Evolutionary conservation across 768 basidiomycete species (phyloP), one percentile per base, ranked within the genome.

Genomic region (Lactarius vividus): DNA sequence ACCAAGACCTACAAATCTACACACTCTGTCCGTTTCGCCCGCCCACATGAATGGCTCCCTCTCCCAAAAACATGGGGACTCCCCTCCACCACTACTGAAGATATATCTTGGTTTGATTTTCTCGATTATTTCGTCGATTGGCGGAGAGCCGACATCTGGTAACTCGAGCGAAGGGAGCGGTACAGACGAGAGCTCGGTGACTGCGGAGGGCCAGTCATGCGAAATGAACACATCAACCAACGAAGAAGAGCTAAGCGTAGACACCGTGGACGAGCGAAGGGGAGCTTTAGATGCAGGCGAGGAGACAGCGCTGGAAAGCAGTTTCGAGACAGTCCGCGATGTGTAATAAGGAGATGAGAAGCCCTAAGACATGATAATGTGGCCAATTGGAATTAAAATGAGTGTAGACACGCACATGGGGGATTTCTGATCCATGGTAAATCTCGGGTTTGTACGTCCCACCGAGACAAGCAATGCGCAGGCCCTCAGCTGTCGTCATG

Each of bases 31-130:
- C 31, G 79, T 78, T 59, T 88, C 87, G 40, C 87, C 88, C 52
- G 85, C 84, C 95, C 95, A 98, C 4, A 84, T 75, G 73, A 88
- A 96, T 1, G 97, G 96, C 65, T 98, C 95, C 60, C 96, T 81
- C 75, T 99, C 97, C 95, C 96, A 98, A 74, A 97, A 99, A 61
- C 82, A 83, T 0, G 90, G 82, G 16, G 84, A 83, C n/a, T 80
- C 77, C 0, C 87, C 86, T 16, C 84, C 86, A 10, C 81, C 81
- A 57, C 84, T 83, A 26, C 89, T 84, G 73, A 98, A 92, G 71
- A 96, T 88, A 78, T 99, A 99, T 58, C 92, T 84, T 2, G 96
- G 95, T 71, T 88, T 89, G 29, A 83, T 85, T 65, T 82, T 83
- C 29, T 80, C 79, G 40, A 90, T 79, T 1, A 88, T 75, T 44